Percentiles rank a stretch among this genome's conserved stretches.
phyloP scores from a whole-genome alignment of 1,139 yeast genomes.

The Williopsis jadinii region DNA sequence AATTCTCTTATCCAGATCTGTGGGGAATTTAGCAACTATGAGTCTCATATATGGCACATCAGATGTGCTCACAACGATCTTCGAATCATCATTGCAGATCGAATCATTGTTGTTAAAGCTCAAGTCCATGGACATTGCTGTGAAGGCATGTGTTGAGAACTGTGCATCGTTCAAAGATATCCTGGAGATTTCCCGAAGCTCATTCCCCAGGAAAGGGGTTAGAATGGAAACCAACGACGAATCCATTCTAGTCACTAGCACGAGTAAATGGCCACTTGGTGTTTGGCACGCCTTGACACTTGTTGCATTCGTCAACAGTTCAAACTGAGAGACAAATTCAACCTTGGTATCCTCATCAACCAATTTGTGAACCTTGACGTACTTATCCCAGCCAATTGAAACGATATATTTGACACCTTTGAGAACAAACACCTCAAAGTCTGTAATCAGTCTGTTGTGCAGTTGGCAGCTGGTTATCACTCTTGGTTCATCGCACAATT shows the following conservation, averaged over 20 bases:
- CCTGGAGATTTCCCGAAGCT: conserved; percentile 32
- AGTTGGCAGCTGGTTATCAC: conserved; percentile 22
- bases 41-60: conserved; percentile 73
- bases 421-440: conserved; percentile 25
- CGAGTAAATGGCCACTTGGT: conserved; percentile 25
- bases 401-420: conserved; percentile 29
- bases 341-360: conserved; percentile 16
- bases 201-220: conserved; percentile 15
- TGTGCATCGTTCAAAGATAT: conserved; percentile 71
- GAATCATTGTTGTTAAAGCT: conserved; percentile 3
- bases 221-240: conserved; percentile 50
- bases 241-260: conserved; percentile 54
- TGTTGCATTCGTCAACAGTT: conserved; percentile 41
- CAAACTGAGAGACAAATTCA: conserved; percentile 27
- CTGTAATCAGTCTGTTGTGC: conserved; percentile 38
- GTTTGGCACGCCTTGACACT: conserved; percentile 35
- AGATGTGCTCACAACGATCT: conserved; percentile 57
- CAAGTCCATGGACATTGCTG: conserved; percentile 14
- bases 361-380: conserved; percentile 35
- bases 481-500: conserved; percentile 6
- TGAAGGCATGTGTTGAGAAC: conserved; percentile 60
- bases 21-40: conserved; percentile 41
- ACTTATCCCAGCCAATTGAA: conserved; percentile 59
- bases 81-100: conserved; percentile 3
- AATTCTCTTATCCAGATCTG: no score